phyloP scores from a whole-genome alignment of 2,329 filamentous ascomycete genomes.

The Trichoderma gracile region DNA sequence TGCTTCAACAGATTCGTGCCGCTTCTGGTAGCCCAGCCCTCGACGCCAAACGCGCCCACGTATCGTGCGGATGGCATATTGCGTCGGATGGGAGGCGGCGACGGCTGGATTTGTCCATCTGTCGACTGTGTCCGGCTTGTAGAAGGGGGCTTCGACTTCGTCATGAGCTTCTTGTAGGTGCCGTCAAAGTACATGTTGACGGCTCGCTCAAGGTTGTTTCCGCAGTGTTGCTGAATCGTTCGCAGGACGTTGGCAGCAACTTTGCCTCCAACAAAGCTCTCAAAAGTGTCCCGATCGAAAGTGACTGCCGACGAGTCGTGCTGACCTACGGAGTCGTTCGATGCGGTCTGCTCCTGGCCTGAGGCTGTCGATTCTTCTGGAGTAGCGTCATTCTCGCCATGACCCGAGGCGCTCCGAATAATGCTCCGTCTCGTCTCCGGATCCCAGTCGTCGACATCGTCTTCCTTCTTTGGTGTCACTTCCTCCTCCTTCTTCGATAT shows the following conservation, averaged over 20 bases:
- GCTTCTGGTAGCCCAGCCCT: constrained; percentile 88
- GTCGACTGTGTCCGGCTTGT: constrained; percentile 24
- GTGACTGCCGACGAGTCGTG: constrained; percentile 34
- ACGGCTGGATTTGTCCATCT: constrained; percentile 19
- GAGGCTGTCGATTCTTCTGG: background rate
- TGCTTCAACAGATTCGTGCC: constrained; percentile 74
- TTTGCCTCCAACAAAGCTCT: constrained; percentile 60
- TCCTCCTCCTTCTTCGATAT: background rate
- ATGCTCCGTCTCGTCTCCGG: background rate
- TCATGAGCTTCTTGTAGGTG: constrained; percentile 58
- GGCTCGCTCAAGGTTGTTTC: constrained; percentile 60
- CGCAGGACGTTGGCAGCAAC: constrained; percentile 51
- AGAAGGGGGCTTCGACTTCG: constrained; percentile 32
- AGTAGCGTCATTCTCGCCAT: constrained; percentile 26
- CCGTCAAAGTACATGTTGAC: constrained; percentile 72
- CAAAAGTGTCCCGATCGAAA: constrained; percentile 61
- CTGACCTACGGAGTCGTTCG: background rate
- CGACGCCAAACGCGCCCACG: constrained; percentile 87
- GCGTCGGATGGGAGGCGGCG: constrained; percentile 26
- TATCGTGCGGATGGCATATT: constrained; percentile 60
- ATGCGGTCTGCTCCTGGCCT: background rate
- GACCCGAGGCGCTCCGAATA: constrained; percentile 30
- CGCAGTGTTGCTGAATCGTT: constrained; percentile 55
- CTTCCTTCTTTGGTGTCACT: background rate
- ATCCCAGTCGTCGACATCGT: background rate